Base-by-base conservation (phyloP, 768 basidiomycete species). In the Naganishia antarctica region DNA sequence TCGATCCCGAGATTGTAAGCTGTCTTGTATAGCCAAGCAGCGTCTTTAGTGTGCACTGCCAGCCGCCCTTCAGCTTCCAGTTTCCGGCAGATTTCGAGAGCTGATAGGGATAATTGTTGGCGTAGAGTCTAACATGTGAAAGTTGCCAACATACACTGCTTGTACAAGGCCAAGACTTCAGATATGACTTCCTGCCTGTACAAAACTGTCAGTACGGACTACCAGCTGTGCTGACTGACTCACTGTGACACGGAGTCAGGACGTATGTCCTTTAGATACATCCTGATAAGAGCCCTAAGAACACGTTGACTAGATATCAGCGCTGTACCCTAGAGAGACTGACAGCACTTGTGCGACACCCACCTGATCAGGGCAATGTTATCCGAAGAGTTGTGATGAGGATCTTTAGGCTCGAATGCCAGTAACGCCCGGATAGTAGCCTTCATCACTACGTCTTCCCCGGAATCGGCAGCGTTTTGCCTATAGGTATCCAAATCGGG, bases 11-110 rank as follows among this genome's bases (percentile, higher is more conserved):
- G 49, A 32, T 63, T 63, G 62, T 63, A 63, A 7, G 62, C 49
- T 9, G 50, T 63, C 23, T 63, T 63, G 43, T 63, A 63, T 15
- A 63, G 62, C 62, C 62, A 63, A 16, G 62, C 62, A 31, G 28
- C 16, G 15, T 63, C 62, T 41, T 63, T 63, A 28, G 40, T 15
- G n/a, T 63, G 37, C 1, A 51, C 46, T 5, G 40, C 49, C 0
- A 53, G 23, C 29, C 25, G 28, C 5, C 51, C 50, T 37, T 26
- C 25, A 26, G 49, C 21, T 12, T 44, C 31, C 21, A 63, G 48
- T 12, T 51, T 44, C 0, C 51, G 41, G 37, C 49, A 50, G 40
- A 53, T 44, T 43, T 53, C 40, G 8, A 57, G 41, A 12, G 49
- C 62, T 63, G 43, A 18, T 7, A 2, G 16, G 1, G 5, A 9